Evolutionary conservation across 139 green algal genomes (phyloP).

Genomic region (Trebouxia sp.): DNA sequence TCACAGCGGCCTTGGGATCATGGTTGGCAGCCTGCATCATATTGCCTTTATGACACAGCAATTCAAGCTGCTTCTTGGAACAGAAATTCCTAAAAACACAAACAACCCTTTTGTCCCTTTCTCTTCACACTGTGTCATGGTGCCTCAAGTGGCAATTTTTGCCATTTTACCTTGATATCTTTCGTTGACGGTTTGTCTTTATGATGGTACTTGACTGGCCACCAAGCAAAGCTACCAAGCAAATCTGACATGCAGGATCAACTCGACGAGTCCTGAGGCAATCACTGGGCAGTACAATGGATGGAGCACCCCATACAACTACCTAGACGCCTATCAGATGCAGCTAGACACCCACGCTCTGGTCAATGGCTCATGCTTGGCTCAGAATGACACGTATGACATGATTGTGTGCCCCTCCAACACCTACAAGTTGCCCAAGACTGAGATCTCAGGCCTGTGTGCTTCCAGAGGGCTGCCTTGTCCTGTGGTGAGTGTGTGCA

Average conservation of each 20-base stretch:
- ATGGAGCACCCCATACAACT: not conserved
- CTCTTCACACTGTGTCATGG: no score
- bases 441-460: not conserved
- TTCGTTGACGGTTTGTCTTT: no score
- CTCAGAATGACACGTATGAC: not conserved
- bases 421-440: not conserved
- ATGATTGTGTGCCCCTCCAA: constrained; percentile 1
- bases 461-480: not conserved
- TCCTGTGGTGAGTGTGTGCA: not conserved
- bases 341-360: not conserved
- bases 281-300: not conserved
- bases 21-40: no score
- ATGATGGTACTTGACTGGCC: no score
- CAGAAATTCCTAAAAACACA: no score
- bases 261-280: not conserved
- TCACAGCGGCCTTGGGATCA: no score
- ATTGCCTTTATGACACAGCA: no score
- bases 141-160: no score
- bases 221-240: no score
- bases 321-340: constrained; percentile 21
- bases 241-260: constrained; percentile 19
- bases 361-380: constrained; percentile 9
- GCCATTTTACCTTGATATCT: no score
- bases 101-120: no score
- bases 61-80: no score